Evolutionary conservation across 1,284 basidiomycete genomes (phyloP), one percentile per base, ranked within the genome.

Genomic region (Fomitiporia mediterranea): DNA sequence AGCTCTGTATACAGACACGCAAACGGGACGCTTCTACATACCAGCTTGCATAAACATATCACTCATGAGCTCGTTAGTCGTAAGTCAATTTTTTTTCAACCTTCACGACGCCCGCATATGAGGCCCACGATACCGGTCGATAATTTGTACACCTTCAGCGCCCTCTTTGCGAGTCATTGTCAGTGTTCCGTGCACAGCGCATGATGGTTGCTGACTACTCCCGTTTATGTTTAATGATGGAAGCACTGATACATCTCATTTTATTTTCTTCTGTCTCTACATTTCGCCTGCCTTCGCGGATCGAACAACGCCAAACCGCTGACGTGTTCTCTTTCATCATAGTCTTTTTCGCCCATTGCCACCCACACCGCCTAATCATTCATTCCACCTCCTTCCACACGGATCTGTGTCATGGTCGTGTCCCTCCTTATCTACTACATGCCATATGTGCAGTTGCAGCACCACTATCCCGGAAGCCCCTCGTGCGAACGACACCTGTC

Each of bases 311-410:
- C 15, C 19, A 47, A 47, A 25, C 15, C 17, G 17, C 43, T 46
- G 25, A 56, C 54, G 2, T 13, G 17, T 19, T 46, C 15, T 35
- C 11, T 28, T 19, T 55, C n/a, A 30, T 56, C 48, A 51, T 64
- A 91, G 87, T 91, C 9, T 91, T 91, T 69, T 91, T 91, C 67
- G 78, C 87, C 23, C 87, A 88, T 67, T 84, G 83, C 63, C 85
- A 90, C 65, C 88, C 89, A 8, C 80, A 82, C 58, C 79, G 84
- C 39, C 76, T 83, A 63, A 77, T 89, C 61, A 78, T 91, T 44
- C 88, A 91, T 70, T 85, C 86, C 56, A 82, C 89, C 13, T 81
- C 83, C 9, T 91, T 91, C 65, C 75, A 81, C 28, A 74, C 80
- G 2, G 75, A 80, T 30, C 76, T 91, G 5, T 78, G 78, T 55